phyloP scores from a whole-genome alignment of 768 basidiomycete species.

The Auricularia auricula-judae region DNA sequence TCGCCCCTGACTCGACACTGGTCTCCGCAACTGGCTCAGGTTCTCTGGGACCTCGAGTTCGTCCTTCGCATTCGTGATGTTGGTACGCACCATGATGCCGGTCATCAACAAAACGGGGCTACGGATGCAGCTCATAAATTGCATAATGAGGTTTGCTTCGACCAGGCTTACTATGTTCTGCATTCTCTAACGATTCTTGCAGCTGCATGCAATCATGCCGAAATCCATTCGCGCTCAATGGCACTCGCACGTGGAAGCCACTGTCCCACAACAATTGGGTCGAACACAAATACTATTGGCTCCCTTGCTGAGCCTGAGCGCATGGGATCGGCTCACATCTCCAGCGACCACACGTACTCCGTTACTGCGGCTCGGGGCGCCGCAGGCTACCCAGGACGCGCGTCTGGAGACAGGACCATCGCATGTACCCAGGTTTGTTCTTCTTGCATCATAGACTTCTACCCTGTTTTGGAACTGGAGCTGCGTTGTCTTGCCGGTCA shows the following conservation, averaged over 20 bases:
- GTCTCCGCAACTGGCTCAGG: conserved; percentile 20
- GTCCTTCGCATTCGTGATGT: conserved; percentile 26
- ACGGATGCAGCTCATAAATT: conserved; percentile 18
- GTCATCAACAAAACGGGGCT: conserved; percentile 16
- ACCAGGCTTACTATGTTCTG: background rate
- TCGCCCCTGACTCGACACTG: conserved; percentile 19
- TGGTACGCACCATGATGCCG: conserved; percentile 16
- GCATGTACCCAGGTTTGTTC: background rate
- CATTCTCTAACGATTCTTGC: background rate
- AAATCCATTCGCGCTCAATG: conserved; percentile 6
- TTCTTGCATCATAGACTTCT: background rate
- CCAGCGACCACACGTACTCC: conserved; percentile 1
- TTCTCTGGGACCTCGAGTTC: conserved; percentile 37
- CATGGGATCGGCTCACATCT: conserved; percentile 13
- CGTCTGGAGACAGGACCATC: background rate
- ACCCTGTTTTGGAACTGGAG: background rate
- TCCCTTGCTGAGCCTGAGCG: conserved; percentile 31
- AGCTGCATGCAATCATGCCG: conserved; percentile 5
- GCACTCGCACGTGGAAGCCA: conserved; percentile 17
- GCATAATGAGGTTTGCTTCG: background rate
- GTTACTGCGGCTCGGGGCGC: background rate
- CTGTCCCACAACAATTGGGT: conserved; percentile 34
- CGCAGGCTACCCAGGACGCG: background rate
- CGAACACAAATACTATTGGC: conserved; percentile 55
- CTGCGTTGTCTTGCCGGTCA: too few species aligned